Evolutionary conservation across 192 early-diverging fungal species (phyloP).

Genomic region (Physocladia obscura): DNA sequence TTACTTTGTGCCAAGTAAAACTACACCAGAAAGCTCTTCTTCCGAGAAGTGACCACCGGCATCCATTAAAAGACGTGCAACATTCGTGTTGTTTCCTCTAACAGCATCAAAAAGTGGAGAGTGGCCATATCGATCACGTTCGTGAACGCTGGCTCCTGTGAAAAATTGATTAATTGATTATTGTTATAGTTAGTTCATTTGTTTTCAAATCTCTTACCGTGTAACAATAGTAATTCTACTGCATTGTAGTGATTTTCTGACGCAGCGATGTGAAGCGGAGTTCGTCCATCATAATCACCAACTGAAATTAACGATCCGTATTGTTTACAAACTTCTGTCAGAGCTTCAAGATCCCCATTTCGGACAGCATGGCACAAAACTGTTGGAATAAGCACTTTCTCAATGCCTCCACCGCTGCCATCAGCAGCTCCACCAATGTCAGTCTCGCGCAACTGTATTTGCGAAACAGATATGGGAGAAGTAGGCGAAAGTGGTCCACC

Average conservation of each 20-base stretch:
- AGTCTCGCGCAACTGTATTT: background rate
- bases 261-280: constrained; percentile 85
- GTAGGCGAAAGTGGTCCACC: background rate
- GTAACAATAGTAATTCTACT: constrained; percentile 47
- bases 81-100: constrained; percentile 56
- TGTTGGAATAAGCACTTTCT: constrained; percentile 77
- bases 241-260: constrained; percentile 70
- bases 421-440: background rate
- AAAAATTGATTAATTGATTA: constrained; percentile 74
- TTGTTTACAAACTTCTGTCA: constrained; percentile 57
- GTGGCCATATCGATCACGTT: constrained; percentile 83
- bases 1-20: constrained; percentile 52
- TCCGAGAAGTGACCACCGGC: constrained; percentile 90
- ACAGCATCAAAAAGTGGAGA: constrained; percentile 88
- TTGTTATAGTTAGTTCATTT: background rate
- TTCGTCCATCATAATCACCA: constrained; percentile 74
- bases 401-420: constrained; percentile 37
- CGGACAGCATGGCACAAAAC: constrained; percentile 82
- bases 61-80: constrained; percentile 66
- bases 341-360: constrained; percentile 80
- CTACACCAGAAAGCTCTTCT: constrained; percentile 72
- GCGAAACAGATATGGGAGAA: background rate
- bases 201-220: constrained; percentile 6
- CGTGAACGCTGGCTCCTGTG: constrained; percentile 85
- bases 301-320: constrained; percentile 66